A percentile compares a stretch with the other conserved stretches of the same genome.
Conservation (phyloP, 2,329 filamentous ascomycete genomes). For the Neophaeococcomyces aloes region DNA sequence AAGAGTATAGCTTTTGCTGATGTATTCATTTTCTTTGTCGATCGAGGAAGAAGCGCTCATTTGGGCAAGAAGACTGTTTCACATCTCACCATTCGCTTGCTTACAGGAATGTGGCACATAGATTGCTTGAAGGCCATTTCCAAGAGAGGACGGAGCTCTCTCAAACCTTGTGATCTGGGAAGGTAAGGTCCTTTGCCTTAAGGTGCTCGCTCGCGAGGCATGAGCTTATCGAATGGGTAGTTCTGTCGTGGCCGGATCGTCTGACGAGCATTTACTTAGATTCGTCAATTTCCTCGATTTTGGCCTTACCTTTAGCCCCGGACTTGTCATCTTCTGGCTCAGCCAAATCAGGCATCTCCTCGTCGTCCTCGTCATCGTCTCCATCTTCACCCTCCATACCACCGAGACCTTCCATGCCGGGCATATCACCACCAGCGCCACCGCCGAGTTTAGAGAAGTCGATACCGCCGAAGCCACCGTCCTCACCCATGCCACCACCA, state of each 20-base stretch:
- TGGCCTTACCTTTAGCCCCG: conserved; percentile 20
- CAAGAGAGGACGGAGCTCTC: too few relatives aligned
- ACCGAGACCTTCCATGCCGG: conserved; percentile 27
- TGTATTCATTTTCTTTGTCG: too few relatives aligned
- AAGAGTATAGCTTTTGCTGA: too few relatives aligned
- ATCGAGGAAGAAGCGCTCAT: too few relatives aligned
- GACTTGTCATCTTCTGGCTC: conserved; percentile 39
- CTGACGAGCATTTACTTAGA: conserved; percentile 7
- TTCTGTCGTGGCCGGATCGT: conserved; percentile 6
- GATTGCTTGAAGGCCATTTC: too few relatives aligned
- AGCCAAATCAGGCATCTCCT: conserved; percentile 78
- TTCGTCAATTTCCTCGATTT: conserved; percentile 22
- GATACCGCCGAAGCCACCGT: conserved; percentile 48
- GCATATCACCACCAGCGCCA: conserved; percentile 38
- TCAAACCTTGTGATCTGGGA: too few relatives aligned
- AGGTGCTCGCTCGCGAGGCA: not conserved
- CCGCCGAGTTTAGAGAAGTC: conserved; percentile 86
- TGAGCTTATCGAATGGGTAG: conserved; percentile 5
- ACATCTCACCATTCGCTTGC: too few relatives aligned
- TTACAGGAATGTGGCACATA: too few relatives aligned
- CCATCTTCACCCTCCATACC: conserved; percentile 37
- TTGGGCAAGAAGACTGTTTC: too few relatives aligned
- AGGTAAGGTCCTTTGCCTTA: too few relatives aligned
- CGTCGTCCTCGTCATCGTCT: conserved; percentile 49
- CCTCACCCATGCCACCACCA: conserved; percentile 59